These are phyloP conservation scores for Coniella vitis DNA, from an alignment of 2,329 filamentous ascomycete genomes.

Conservation along the genomic window DNA sequence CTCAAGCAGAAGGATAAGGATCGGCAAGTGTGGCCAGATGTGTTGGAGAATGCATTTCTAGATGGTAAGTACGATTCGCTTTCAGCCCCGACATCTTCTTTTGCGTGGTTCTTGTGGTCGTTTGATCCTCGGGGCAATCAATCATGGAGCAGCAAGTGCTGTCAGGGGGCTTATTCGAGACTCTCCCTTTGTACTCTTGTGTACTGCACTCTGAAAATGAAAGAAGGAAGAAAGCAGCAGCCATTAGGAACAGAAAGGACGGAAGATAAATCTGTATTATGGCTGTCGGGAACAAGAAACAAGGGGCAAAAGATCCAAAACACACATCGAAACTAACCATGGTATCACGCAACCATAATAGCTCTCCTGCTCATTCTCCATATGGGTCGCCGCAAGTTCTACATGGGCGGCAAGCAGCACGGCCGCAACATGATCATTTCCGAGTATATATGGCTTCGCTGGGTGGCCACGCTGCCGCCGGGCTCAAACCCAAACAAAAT, in stretches of 20 bases:
- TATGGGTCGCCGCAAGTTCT: conserved; percentile 61
- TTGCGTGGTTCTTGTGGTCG: neutral
- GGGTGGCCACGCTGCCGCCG: conserved; percentile 34
- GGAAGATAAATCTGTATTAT: too few relatives aligned
- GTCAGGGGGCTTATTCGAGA: too few relatives aligned
- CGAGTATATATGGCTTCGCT: conserved; percentile 57
- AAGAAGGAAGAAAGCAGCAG: too few relatives aligned
- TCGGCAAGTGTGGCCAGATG: conserved; percentile 54
- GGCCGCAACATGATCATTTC: conserved; percentile 66
- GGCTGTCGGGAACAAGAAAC: too few relatives aligned
- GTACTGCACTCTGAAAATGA: too few relatives aligned
- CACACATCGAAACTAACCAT: neutral
- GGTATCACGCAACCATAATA: conserved; percentile 30
- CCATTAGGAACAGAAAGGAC: too few relatives aligned
- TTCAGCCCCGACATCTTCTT: neutral
- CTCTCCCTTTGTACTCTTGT: too few relatives aligned
- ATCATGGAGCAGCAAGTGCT: too few relatives aligned
- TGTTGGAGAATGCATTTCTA: conserved; percentile 59
- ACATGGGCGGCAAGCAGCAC: conserved; percentile 55
- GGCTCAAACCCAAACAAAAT: conserved; percentile 30
- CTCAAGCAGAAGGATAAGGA: conserved; percentile 59
- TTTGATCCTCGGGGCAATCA: neutral
- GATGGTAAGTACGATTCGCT: conserved; percentile 45
- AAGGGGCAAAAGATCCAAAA: neutral
- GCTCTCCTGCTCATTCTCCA: conserved; percentile 59